These are phyloP conservation scores for Ceratocystis colombiana DNA, from an alignment of 2,329 filamentous ascomycete genomes.

Conservation along the genomic window DNA sequence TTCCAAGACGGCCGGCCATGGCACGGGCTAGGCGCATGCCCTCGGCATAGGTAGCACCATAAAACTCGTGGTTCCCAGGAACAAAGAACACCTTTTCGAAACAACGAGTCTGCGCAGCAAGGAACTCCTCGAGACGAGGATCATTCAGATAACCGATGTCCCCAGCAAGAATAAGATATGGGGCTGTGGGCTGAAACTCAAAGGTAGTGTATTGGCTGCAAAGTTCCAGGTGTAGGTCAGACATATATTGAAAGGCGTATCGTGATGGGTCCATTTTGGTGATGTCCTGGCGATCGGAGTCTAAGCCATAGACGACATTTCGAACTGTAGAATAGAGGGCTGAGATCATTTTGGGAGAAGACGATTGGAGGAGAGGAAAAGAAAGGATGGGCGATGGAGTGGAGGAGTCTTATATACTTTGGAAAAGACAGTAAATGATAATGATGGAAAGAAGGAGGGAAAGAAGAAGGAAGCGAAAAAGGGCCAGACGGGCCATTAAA, in stretches of 20 bases:
- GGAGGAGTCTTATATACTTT: no score
- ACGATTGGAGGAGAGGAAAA: no score
- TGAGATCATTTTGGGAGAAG: slow-evolving; percentile 6
- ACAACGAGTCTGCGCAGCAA: slow-evolving; percentile 35
- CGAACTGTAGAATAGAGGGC: background rate
- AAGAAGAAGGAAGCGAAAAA: background rate
- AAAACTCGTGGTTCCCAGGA: slow-evolving; percentile 48
- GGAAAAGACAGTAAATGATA: background rate
- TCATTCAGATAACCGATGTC: slow-evolving; percentile 38
- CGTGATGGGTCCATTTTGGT: slow-evolving; percentile 17
- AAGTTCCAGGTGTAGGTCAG: slow-evolving; percentile 43
- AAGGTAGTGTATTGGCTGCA: slow-evolving; percentile 37
- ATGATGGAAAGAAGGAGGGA: background rate
- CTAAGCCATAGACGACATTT: slow-evolving; percentile 6
- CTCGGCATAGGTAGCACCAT: slow-evolving; percentile 35
- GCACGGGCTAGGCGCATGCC: slow-evolving; percentile 34
- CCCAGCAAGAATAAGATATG: slow-evolving; percentile 40
- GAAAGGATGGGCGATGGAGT: background rate
- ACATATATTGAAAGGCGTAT: slow-evolving; percentile 31
- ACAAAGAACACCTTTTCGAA: slow-evolving; percentile 41
- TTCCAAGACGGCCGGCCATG: slow-evolving; percentile 34
- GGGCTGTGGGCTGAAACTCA: slow-evolving; percentile 35
- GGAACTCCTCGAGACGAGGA: slow-evolving; percentile 35
- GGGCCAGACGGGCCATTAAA: background rate
- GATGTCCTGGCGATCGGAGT: slow-evolving; percentile 11